A percentile compares a stretch with the other conserved stretches of the same genome.
Conservation (phyloP, 177 flowering plant genomes). For the Telopea speciosissima region DNA sequence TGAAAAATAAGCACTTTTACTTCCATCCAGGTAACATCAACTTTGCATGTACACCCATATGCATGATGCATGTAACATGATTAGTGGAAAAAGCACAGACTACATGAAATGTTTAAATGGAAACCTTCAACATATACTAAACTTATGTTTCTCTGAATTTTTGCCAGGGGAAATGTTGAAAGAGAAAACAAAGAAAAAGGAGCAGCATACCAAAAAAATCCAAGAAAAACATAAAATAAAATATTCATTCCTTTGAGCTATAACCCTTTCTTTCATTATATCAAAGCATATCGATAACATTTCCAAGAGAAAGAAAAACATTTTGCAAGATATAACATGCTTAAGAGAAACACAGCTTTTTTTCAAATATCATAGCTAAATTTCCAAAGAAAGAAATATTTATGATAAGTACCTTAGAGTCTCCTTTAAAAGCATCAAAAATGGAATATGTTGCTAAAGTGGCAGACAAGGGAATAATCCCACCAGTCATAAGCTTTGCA, state of each 20-base stretch:
- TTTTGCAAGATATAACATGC: background rate
- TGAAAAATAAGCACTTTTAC: background rate
- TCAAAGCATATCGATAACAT: background rate
- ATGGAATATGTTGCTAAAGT: slow-evolving; percentile 77
- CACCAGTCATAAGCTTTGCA: slow-evolving; percentile 95
- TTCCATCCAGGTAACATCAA: slow-evolving; percentile 1
- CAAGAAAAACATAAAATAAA: background rate
- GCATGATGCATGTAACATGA: background rate
- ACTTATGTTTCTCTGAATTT: background rate
- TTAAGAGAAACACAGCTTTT: background rate
- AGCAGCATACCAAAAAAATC: background rate
- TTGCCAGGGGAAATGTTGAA: background rate
- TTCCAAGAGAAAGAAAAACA: background rate
- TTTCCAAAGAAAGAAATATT: background rate
- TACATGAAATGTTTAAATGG: too few relatives aligned
- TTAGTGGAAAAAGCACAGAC: too few relatives aligned
- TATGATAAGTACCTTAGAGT: slow-evolving; percentile 62
- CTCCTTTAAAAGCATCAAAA: slow-evolving; percentile 72
- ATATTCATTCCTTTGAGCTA: background rate
- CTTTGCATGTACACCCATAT: background rate
- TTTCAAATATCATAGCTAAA: background rate
- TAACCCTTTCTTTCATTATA: background rate
- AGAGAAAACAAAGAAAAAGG: background rate
- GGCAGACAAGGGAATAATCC: slow-evolving; percentile 80
- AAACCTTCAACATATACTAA: background rate